phyloP scores from a whole-genome alignment of 306 rosid species.

The Notholithocarpus densiflorus region DNA sequence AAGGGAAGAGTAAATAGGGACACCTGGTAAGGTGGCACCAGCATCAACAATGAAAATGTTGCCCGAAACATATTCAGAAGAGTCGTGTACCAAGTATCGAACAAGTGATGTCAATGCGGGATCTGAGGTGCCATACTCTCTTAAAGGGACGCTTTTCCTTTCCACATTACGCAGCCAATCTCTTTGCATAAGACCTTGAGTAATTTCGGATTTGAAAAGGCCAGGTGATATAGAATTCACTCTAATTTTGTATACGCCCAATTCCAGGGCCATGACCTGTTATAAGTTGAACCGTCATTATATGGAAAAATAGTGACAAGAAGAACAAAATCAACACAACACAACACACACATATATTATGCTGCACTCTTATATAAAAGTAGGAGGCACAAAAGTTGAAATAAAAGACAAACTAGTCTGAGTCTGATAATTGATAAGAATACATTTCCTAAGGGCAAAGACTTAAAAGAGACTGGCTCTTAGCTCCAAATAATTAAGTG shows the following conservation, averaged over 20 bases:
- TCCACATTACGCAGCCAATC: constrained; percentile 63
- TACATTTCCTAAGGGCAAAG: not conserved
- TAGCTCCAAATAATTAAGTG: not conserved
- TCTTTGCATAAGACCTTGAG: constrained; percentile 49
- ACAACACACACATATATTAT: not conserved
- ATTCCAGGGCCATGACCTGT: constrained; percentile 74
- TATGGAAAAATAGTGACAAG: too few species aligned
- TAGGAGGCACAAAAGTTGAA: not conserved
- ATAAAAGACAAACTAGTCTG: not conserved
- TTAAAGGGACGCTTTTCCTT: constrained; percentile 46
- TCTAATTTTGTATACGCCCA: constrained; percentile 66
- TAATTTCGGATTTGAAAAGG: constrained; percentile 75
- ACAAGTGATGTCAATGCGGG: constrained; percentile 73
- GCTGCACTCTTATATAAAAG: not conserved
- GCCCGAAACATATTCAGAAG: constrained; percentile 60
- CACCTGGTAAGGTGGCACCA: constrained; percentile 58
- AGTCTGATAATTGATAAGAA: too few species aligned
- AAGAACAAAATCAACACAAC: too few species aligned
- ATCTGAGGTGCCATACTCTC: constrained; percentile 48
- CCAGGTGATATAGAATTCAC: constrained; percentile 76
- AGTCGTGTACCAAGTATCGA: constrained; percentile 69
- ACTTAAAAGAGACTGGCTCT: not conserved
- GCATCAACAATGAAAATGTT: constrained; percentile 59
- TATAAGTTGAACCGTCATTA: too few species aligned
- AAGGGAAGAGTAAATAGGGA: constrained; percentile 75